phyloP scores from a whole-genome alignment of 495 filamentous ascomycete species.

The Terfezia claveryi region DNA sequence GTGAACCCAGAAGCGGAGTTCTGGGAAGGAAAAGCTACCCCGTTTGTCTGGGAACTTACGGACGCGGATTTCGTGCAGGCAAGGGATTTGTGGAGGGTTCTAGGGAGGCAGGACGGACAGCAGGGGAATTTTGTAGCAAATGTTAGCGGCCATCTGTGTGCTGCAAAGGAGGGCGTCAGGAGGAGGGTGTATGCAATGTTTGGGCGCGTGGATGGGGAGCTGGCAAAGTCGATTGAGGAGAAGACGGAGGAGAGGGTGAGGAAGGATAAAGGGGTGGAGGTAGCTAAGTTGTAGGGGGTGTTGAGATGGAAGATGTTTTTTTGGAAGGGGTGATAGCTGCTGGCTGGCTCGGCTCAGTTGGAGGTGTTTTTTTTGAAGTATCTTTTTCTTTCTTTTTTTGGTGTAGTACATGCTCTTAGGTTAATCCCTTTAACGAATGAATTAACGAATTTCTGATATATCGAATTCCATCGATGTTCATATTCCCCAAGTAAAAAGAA shows the following conservation, averaged over 20 bases:
- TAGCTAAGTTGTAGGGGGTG: no score
- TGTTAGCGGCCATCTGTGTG: conserved; percentile 36
- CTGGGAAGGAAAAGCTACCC: conserved; percentile 63
- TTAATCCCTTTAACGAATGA: no score
- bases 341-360: no score
- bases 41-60: conserved; percentile 50
- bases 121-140: conserved; percentile 47
- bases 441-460: no score
- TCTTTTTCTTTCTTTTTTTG: no score
- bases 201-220: conserved; percentile 29
- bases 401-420: no score
- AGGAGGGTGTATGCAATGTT: conserved; percentile 52
- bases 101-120: conserved; percentile 37
- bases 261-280: conserved; percentile 25
- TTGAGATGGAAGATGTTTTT: no score
- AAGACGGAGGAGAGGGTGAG: conserved; percentile 31
- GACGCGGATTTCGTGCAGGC: conserved; percentile 44
- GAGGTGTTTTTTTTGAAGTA: no score
- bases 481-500: no score
- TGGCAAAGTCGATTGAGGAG: conserved; percentile 23
- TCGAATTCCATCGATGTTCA: no score
- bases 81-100: conserved; percentile 40
- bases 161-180: conserved; percentile 25
- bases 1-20: conserved; percentile 42
- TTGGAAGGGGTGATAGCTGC: no score